Conservation (phyloP, 345 rosid species). For the Schrenkiella parvula region DNA sequence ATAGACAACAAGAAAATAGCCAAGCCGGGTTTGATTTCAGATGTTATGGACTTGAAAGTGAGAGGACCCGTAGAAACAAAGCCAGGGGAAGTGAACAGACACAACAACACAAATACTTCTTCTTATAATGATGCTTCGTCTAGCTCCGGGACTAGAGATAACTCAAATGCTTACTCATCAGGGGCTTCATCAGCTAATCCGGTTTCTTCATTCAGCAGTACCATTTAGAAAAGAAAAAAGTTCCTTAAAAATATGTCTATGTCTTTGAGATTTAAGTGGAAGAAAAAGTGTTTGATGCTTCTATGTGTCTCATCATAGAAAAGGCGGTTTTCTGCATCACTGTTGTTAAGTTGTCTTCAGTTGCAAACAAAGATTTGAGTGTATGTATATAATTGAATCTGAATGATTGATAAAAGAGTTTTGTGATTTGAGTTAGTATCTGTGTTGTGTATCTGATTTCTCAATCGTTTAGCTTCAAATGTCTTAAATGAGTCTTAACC, state of each 20-base stretch:
- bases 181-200: slow-evolving; percentile 45
- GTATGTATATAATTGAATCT: neutral
- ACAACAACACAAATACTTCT: slow-evolving; percentile 16
- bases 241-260: neutral
- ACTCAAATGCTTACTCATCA: slow-evolving; percentile 40
- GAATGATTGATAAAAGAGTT: neutral
- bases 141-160: slow-evolving; percentile 42
- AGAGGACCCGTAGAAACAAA: slow-evolving; percentile 32
- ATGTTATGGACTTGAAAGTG: slow-evolving; percentile 78
- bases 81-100: slow-evolving; percentile 17
- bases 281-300: slow-evolving; percentile 13
- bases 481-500: neutral
- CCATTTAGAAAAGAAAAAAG: neutral
- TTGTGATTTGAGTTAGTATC: neutral
- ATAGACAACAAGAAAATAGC: slow-evolving; percentile 37
- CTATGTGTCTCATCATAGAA: slow-evolving; percentile 6
- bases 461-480: neutral
- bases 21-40: slow-evolving; percentile 72
- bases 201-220: slow-evolving; percentile 39
- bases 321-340: neutral
- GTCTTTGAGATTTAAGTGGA: slow-evolving; percentile 10
- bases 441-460: neutral
- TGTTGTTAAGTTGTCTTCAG: slow-evolving; percentile 11
- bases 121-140: slow-evolving; percentile 44
- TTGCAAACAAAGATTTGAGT: slow-evolving; percentile 25